A percentile compares a stretch with the other conserved stretches of the same genome.
phyloP scores from a whole-genome alignment of 768 basidiomycete species.

The Macrolepiota albuminosa region DNA sequence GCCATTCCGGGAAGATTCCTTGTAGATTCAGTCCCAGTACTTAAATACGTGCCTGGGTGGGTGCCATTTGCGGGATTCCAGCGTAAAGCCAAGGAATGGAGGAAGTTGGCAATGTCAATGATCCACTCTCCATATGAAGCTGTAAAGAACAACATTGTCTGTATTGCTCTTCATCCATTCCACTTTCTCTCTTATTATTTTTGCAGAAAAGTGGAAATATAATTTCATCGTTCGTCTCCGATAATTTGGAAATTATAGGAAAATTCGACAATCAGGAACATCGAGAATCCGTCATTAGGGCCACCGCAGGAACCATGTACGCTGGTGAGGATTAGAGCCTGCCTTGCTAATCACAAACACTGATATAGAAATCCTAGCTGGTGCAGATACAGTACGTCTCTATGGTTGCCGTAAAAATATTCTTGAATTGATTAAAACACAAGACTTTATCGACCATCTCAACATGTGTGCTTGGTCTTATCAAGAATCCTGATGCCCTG shows the following conservation, averaged over 20 bases:
- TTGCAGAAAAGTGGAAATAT: not conserved
- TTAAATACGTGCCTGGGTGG: slow-evolving; percentile 29
- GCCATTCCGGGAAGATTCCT: slow-evolving; percentile 26
- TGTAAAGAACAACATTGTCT: not conserved
- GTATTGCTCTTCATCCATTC: not conserved
- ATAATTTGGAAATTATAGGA: not conserved
- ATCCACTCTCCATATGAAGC: not conserved
- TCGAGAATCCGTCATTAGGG: not conserved
- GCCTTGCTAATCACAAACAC: not conserved
- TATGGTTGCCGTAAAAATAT: not conserved
- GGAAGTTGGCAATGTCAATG: not conserved
- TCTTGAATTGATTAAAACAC: not conserved
- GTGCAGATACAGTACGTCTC: not conserved
- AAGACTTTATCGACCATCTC: not conserved
- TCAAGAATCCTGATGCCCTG: not conserved
- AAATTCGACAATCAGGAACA: not conserved
- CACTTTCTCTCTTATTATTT: not conserved
- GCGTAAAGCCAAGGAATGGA: not conserved
- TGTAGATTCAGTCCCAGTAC: slow-evolving; percentile 25
- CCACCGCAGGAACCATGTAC: not conserved
- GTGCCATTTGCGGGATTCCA: not conserved
- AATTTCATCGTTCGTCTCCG: not conserved
- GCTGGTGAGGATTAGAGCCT: not conserved
- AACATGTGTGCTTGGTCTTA: not conserved
- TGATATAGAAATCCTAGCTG: not conserved